Evolutionary conservation across 129 eudicot species (phyloP), one percentile per base, ranked within the genome.

Genomic region (Centaurea solstitialis): DNA sequence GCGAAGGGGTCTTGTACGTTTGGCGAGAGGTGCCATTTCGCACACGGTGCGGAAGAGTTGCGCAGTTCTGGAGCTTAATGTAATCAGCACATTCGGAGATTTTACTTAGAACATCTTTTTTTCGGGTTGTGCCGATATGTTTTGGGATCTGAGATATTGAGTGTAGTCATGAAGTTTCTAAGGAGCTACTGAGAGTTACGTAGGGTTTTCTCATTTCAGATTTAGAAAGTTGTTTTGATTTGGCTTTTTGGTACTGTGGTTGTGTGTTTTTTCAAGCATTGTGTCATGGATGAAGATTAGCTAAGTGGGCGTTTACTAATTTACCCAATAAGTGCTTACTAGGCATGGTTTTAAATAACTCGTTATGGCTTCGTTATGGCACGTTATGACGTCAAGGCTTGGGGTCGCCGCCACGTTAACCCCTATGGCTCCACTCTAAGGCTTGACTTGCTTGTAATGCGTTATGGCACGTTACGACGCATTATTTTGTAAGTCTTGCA

Each of bases 11-110:
- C 90, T 0, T 94, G 98, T 82, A 94, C 98, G 0, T 94, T 94
- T 80, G 98, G 97, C 1, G 98, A 94, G 9, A 87, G 88, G 86
- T 94, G 98, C 84, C 97, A 92, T 87, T 94, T 94, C 73, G 98
- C 98, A 21, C 98, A 94, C 61, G 98, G 98, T 4, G 90, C 82
- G 9, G 93, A 88, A 71, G 97, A 94, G 68, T 77, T 94, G 78
- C 93, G 98, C 64, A 86, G 76, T 61, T 15, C 88, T 0, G 89
- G 90, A 15, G 76, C 83, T 89, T 87, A 87, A 73, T 80, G 24
- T 73, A 20, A 37, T 76, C 68, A 62, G 7, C 17, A 45, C 17
- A 45, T 72, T 3, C 12, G 7, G 15, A 30, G 65, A 72, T 74
- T 84, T 57, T 79, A 21, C 26, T 75, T 50, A 74, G 84, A 79